A percentile compares a stretch with the other conserved stretches of the same genome.
phyloP scores from a whole-genome alignment of 2,329 filamentous ascomycete species.

The Phymatotrichopsis omnivora region DNA sequence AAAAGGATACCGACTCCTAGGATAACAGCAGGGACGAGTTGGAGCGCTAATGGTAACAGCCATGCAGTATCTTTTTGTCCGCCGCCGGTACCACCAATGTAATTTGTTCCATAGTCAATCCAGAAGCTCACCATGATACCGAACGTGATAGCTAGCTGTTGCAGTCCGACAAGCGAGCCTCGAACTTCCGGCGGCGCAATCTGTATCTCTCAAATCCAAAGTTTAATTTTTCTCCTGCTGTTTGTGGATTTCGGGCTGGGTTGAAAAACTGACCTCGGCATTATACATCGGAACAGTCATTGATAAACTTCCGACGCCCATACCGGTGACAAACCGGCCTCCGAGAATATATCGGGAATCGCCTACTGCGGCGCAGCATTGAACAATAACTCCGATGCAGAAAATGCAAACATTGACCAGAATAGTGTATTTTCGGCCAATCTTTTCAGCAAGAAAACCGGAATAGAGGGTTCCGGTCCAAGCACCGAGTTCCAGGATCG shows the following conservation, averaged over 20 bases:
- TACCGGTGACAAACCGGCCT: slow-evolving; percentile 62
- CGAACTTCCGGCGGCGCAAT: slow-evolving; percentile 53
- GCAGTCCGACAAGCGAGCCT: slow-evolving; percentile 54
- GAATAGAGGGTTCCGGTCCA: slow-evolving; percentile 65
- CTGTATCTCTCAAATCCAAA: slow-evolving; percentile 2
- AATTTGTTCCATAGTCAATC: slow-evolving; percentile 49
- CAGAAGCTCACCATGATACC: slow-evolving; percentile 57
- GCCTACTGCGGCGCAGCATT: slow-evolving; percentile 52
- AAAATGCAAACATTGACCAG: slow-evolving; percentile 57
- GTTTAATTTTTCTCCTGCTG: neutral
- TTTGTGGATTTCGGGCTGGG: slow-evolving; percentile 34
- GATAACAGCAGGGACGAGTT: slow-evolving; percentile 56
- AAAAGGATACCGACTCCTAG: slow-evolving; percentile 63
- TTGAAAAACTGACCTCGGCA: slow-evolving; percentile 37
- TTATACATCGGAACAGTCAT: slow-evolving; percentile 53
- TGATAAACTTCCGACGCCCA: slow-evolving; percentile 58
- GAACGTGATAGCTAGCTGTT: slow-evolving; percentile 49
- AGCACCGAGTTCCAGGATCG: slow-evolving; percentile 59
- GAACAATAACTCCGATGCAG: slow-evolving; percentile 58
- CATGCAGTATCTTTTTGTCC: slow-evolving; percentile 58
- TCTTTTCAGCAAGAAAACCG: slow-evolving; percentile 59
- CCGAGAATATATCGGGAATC: slow-evolving; percentile 51
- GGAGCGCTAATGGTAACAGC: slow-evolving; percentile 62
- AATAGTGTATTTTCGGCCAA: slow-evolving; percentile 60
- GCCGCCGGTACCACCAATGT: slow-evolving; percentile 52